phyloP scores from a whole-genome alignment of 169 alveolate species.

The Plasmodium reichenowi region DNA sequence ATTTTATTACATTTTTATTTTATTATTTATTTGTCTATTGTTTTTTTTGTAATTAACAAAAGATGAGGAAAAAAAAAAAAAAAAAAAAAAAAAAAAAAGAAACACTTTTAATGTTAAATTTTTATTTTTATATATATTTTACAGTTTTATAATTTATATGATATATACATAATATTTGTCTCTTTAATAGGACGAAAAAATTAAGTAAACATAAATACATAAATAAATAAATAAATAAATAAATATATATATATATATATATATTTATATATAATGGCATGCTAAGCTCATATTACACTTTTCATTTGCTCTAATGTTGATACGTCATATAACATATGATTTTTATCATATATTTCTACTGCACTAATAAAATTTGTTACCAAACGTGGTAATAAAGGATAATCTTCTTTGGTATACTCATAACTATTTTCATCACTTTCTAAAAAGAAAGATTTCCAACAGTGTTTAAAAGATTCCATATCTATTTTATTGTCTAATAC shows the following conservation, averaged over 20 bases:
- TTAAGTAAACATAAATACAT: slow-evolving; percentile 38
- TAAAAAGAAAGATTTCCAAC: slow-evolving; percentile 72
- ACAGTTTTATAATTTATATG: no score
- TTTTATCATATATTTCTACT: slow-evolving; percentile 40
- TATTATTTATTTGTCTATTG: no score
- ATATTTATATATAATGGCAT: not conserved
- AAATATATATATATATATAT: slow-evolving; percentile 8
- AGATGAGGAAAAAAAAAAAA: no score
- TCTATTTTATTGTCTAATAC: slow-evolving; percentile 60
- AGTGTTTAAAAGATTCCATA: slow-evolving; percentile 44
- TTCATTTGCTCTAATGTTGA: slow-evolving; percentile 39
- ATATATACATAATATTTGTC: no score
- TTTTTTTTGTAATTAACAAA: no score
- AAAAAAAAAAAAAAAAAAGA: no score
- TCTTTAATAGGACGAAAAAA: not conserved
- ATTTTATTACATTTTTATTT: no score
- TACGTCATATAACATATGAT: slow-evolving; percentile 52
- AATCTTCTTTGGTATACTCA: slow-evolving; percentile 71
- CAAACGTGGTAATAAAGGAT: slow-evolving; percentile 52
- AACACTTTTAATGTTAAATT: no score
- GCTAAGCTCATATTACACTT: slow-evolving; percentile 15
- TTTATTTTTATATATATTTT: no score
- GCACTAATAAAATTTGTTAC: slow-evolving; percentile 67
- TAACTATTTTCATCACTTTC: slow-evolving; percentile 70
- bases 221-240: not conserved